Evolutionary conservation across 768 basidiomycete genomes (phyloP), one percentile per base, ranked within the genome.

Genomic region (Panellus pusillus): DNA sequence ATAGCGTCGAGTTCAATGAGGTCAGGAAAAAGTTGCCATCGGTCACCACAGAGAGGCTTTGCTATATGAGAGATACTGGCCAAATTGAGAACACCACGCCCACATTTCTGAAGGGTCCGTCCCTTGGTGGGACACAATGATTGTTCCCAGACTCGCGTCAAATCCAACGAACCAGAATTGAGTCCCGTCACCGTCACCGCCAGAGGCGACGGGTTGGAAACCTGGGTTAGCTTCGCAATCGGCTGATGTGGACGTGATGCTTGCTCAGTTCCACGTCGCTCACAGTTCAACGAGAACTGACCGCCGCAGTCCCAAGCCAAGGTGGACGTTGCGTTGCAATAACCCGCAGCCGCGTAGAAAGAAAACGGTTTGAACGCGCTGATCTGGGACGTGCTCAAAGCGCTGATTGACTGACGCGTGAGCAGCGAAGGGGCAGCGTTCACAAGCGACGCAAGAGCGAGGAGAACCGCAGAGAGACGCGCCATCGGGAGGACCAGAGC

Each of bases 221-320:
- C 57, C 51, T 5, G 77, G 65, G 61, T 77, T 81, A 4, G 76
- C 79, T 65, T 77, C 79, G 55, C 42, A 12, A 37, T 40, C 6
- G 32, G n/a, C 13, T 15, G n/a, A n/a, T n/a, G 24, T 17, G 17
- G 31, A 41, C 4, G n/a, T 32, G 49, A 17, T 24, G 24, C 24
- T 24, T 24, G 24, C 24, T 24, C 24, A 24, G 24, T 24, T 24
- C 24, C 24, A 24, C 24, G 24, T 24, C 24, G 24, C 24, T 2
- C 24, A 24, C 24, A 24, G 24, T 27, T 32, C 17, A 12, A 5
- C 19, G 6, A 7, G 19, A 32, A 68, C 72, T 6, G 45, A 77
- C 77, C 57, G 62, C 80, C 79, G 51, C 79, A 81, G 28, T 69
- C 58, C 80, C 80, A 81, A 32, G 70, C 65, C 20, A 72, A 48